Evolutionary conservation across 2,329 filamentous ascomycete species (phyloP), one percentile per base, ranked within the genome.

Genomic region (Xenoacremonium recifei): DNA sequence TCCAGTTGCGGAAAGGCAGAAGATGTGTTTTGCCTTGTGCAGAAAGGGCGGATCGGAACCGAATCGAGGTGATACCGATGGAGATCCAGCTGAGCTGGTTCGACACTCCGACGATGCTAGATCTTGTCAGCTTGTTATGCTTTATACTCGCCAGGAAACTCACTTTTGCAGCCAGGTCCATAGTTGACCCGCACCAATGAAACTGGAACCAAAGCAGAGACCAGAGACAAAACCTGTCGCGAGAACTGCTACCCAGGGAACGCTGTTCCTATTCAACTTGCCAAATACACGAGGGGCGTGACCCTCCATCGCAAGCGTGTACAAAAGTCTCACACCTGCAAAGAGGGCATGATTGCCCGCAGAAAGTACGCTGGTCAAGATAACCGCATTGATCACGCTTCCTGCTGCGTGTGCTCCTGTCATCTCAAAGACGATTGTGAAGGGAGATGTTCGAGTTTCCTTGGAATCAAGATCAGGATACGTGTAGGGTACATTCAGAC

Each of bases 161-260:
- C 62, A 76, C 73, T 84, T 84, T 56, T 85, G 81, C 15, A 85
- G 62, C 81, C 82, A 85, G 1, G 71, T 75, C 81, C 81, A 85
- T 4, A 85, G 62, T 50, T 84, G 72, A 1, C 82, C 81, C 0
- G 81, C 80, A 0, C 80, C 79, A 39, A 85, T 83, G 48, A 82
- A 84, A 53, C 76, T 82, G 0, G 80, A 79, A 3, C 79, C 81
- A 41, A 85, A 85, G 53, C 80, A 84, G 1, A 84, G 68, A 0
- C 77, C 77, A 16, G 73, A 72, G 43, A 89, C 76, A 0, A 73
- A 51, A 1, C 75, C 73, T 0, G 79, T 82, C 1, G 66, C 67
- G 0, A 84, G 66, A 1, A 69, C 65, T 9, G 66, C 61, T 4
- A 66, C 55, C 64, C 65, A 69, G 3, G 67, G 67, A 1, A 69